Evolutionary conservation across 805 yeast species (phyloP).

Genomic region (Yarrowia deformans): DNA sequence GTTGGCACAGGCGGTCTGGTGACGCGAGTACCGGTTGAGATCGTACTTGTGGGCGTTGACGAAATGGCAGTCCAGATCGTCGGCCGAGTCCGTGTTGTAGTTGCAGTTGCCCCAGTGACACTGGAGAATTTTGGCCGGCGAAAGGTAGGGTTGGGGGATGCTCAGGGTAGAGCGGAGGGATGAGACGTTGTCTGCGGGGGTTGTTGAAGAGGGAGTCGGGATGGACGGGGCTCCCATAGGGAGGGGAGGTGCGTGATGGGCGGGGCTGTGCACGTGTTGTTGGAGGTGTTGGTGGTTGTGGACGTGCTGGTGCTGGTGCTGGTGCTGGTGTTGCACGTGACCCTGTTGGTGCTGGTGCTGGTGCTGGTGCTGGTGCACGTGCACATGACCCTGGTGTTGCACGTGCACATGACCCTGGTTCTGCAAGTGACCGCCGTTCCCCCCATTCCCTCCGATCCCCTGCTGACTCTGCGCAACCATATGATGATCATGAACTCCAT

Average conservation of each 20-base stretch:
- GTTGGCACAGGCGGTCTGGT: slow-evolving; percentile 31
- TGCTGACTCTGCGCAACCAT: not conserved
- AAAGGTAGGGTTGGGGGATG: slow-evolving; percentile 21
- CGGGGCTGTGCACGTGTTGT: not conserved
- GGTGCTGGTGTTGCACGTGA: not conserved
- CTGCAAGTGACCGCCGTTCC: too few species aligned
- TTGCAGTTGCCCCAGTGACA: slow-evolving; percentile 79
- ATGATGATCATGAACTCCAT: slow-evolving; percentile 24
- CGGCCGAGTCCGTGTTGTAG: slow-evolving; percentile 52
- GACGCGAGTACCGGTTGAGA: slow-evolving; percentile 40
- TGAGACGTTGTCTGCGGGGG: slow-evolving; percentile 10
- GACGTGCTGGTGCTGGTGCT: not conserved
- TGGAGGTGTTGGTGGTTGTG: not conserved
- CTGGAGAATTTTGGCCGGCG: slow-evolving; percentile 41
- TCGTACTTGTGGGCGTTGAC: slow-evolving; percentile 46
- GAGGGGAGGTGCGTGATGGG: not conserved
- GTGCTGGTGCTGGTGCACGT: not conserved
- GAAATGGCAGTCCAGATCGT: slow-evolving; percentile 58
- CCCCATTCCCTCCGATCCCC: too few species aligned
- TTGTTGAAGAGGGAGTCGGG: slow-evolving; percentile 1
- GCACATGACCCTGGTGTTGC: not conserved
- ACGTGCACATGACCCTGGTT: not conserved
- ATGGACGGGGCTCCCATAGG: not conserved
- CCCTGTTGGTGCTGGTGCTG: not conserved
- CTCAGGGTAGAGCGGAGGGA: slow-evolving; percentile 12